Percentiles rank a stretch among this genome's conserved stretches.
phyloP scores from a whole-genome alignment of 2,329 filamentous ascomycete species.

The Colletotrichum costaricense region DNA sequence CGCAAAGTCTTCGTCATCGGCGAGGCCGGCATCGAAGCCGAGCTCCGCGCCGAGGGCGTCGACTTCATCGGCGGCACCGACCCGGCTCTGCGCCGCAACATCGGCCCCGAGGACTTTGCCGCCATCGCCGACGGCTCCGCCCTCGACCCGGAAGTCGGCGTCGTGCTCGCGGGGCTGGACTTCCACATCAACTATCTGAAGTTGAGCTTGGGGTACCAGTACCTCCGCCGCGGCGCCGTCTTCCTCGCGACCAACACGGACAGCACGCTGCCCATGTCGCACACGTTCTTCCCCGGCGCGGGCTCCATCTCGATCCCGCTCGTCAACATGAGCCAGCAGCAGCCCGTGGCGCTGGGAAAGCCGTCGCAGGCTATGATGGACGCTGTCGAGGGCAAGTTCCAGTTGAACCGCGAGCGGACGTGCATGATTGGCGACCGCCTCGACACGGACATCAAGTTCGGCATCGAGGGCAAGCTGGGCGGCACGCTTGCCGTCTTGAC shows the following conservation, averaged over 20 bases:
- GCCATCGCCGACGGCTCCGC: slow-evolving; percentile 79
- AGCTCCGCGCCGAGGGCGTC: slow-evolving; percentile 83
- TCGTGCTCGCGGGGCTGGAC: slow-evolving; percentile 91
- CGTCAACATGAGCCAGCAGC: slow-evolving; percentile 74
- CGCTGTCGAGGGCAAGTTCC: slow-evolving; percentile 95
- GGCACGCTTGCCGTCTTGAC: slow-evolving; percentile 93
- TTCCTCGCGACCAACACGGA: slow-evolving; percentile 97
- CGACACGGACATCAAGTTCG: slow-evolving; percentile 97
- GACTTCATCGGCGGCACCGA: slow-evolving; percentile 90
- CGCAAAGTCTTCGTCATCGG: slow-evolving; percentile 96
- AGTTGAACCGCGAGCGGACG: slow-evolving; percentile 83
- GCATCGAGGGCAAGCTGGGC: slow-evolving; percentile 88
- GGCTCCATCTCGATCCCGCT: slow-evolving; percentile 85
- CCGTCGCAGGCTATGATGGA: slow-evolving; percentile 99
- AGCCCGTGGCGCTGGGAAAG: slow-evolving; percentile 87
- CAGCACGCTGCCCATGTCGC: slow-evolving; percentile 85
- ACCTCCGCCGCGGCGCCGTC: slow-evolving; percentile 81
- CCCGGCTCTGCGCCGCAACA: slow-evolving; percentile 78
- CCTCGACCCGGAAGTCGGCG: slow-evolving; percentile 88
- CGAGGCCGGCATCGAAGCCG: slow-evolving; percentile 90
- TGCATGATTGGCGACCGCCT: slow-evolving; percentile 97
- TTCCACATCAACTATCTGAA: slow-evolving; percentile 98
- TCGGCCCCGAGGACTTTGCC: slow-evolving; percentile 83
- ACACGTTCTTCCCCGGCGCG: slow-evolving; percentile 90
- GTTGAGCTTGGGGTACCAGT: slow-evolving; percentile 85